Base-by-base conservation (phyloP, 1,284 basidiomycete species). In the Erythrobasidium hasegawianum region DNA sequence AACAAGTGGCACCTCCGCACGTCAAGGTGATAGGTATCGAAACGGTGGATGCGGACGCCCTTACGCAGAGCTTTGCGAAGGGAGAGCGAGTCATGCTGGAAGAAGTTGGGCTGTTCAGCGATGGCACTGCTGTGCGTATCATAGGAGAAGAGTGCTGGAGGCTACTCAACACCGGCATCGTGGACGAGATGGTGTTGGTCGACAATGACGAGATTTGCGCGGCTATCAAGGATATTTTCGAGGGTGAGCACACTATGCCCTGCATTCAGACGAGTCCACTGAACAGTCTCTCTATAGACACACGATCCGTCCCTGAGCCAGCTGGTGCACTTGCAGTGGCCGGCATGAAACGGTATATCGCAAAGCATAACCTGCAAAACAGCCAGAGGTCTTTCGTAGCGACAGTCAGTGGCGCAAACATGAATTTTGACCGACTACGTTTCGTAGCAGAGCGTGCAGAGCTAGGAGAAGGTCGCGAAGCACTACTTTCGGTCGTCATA, bases 401-500 rank as follows among this genome's bases (percentile, higher is more conserved):
- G 1, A 86, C 97, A 59, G 82, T 98, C 69, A 93, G 89, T 71
- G 96, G 96, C 29, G 96, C 96, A 14, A 98, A 99, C 79, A 97
- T 98, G 91, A 97, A 99, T 80, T 98, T 99, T 78, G 89, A 91
- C 71, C 84, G 96, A 26, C 79, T 99, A 53, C 85, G 96, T 7
- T 99, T 98, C 75, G 95, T 99, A 24, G 89, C 96, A 14, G 96
- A 99, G 76, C 90, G 96, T 65, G 96, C 96, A 16, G 93, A 97
- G 77, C 82, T 98, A 38, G 96, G 96, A 72, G 96, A 98, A 78
- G 87, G 94, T 39, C 84, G 89, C 60, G 96, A 99, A 78, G 95
- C 89, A 0, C 81, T 98, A 59, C 82, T 98, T 70, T 90, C 89
- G 72, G 90, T 97, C 40, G 89, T 90, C 74, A 89, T 98, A 60